These are phyloP conservation scores for Taxillus chinensis DNA, from an alignment of 164 flowering plant genomes.

Conservation along the genomic window DNA sequence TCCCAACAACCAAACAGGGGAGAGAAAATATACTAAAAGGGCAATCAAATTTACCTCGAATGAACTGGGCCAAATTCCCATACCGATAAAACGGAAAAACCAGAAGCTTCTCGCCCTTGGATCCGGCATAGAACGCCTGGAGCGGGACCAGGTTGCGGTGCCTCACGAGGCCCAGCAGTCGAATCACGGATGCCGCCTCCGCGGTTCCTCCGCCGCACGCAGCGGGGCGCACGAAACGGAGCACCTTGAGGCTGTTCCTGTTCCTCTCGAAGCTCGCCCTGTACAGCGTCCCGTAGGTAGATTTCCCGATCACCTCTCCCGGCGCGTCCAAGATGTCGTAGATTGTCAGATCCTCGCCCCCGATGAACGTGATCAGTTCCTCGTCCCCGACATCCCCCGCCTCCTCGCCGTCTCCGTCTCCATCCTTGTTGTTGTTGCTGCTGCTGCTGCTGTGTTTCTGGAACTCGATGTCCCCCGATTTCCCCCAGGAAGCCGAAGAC, in stretches of 20 bases:
- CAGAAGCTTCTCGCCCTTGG: slow-evolving; percentile 1
- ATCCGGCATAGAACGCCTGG: slow-evolving; percentile 1
- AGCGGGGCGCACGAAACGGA: background rate
- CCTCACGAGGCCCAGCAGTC: background rate
- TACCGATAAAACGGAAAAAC: background rate
- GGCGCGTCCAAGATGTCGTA: slow-evolving; percentile 2
- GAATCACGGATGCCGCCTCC: background rate
- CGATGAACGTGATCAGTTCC: background rate
- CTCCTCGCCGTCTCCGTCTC: slow-evolving; percentile 23
- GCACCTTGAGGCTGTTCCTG: background rate
- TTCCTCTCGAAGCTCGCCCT: background rate
- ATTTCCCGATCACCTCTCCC: slow-evolving; percentile 6
- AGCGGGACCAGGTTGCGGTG: slow-evolving; percentile 1
- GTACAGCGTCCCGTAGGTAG: slow-evolving; percentile 1
- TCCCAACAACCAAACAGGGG: background rate
- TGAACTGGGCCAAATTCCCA: background rate
- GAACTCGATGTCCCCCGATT: slow-evolving; percentile 10
- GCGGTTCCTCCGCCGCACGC: background rate
- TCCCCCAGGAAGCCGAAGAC: slow-evolving; percentile 15
- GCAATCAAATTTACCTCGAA: background rate
- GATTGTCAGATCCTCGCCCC: slow-evolving; percentile 2
- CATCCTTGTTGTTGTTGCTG: slow-evolving; percentile 52
- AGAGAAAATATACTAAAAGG: background rate
- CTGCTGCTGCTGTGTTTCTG: slow-evolving; percentile 32
- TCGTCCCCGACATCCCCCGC: slow-evolving; percentile 13